Percentiles rank a stretch among this genome's conserved stretches.
phyloP scores from a whole-genome alignment of 768 basidiomycete genomes.

The Mycena filopes region DNA sequence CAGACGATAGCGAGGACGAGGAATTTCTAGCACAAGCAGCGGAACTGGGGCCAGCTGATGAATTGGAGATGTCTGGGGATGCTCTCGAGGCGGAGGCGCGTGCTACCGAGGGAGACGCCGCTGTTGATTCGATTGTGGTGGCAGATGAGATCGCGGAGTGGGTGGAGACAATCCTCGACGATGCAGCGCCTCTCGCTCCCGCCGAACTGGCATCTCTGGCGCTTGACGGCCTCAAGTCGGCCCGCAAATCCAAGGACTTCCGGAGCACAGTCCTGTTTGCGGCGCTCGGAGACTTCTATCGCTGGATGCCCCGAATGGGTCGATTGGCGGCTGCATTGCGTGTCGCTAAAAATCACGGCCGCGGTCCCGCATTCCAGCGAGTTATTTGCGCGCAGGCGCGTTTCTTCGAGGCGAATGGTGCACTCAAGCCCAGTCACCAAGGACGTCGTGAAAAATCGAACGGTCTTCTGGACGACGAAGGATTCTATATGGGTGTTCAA shows the following conservation, averaged over 20 bases:
- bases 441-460: background rate
- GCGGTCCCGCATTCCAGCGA: conserved; percentile 7
- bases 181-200: conserved; percentile 1
- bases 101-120: background rate
- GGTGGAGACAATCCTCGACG: conserved; percentile 6
- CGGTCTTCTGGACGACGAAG: conserved; percentile 2
- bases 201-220: background rate
- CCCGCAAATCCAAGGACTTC: conserved; percentile 3
- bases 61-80: background rate
- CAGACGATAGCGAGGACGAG: background rate
- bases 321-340: conserved; percentile 1
- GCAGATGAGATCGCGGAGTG: conserved; percentile 18
- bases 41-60: background rate
- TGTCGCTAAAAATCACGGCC: conserved; percentile 6
- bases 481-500: conserved; percentile 3
- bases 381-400: conserved; percentile 11
- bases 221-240: background rate
- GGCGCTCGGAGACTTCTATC: conserved; percentile 9
- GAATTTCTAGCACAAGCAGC: too few species aligned
- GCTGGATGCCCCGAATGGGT: conserved; percentile 2
- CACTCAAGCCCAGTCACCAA: conserved; percentile 7
- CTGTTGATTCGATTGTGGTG: background rate
- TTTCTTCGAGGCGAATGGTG: conserved; percentile 7
- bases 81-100: background rate
- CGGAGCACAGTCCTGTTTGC: conserved; percentile 7